These are phyloP conservation scores for Apiotrichum porosum DNA, from an alignment of 1,284 basidiomycete species.

Conservation along the genomic window DNA sequence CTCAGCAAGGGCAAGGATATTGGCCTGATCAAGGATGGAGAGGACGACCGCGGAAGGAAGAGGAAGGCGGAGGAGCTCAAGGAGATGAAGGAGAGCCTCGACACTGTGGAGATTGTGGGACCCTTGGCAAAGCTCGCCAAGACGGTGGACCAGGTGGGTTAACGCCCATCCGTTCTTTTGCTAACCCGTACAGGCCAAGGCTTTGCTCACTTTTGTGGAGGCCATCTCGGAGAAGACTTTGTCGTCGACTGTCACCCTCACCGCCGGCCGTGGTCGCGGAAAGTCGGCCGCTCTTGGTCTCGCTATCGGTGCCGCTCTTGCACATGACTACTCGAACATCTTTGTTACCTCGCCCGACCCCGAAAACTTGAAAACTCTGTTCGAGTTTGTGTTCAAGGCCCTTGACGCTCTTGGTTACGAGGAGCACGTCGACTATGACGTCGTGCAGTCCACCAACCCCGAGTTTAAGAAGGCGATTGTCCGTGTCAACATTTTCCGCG, in stretches of 20 bases:
- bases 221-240: slow-evolving; percentile 88
- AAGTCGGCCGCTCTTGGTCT: slow-evolving; percentile 95
- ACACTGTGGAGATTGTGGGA: slow-evolving; percentile 81
- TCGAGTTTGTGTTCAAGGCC: slow-evolving; percentile 97
- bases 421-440: slow-evolving; percentile 96
- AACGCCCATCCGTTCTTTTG: not conserved
- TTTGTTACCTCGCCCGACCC: slow-evolving; percentile 98
- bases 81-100: slow-evolving; percentile 73
- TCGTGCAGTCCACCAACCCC: slow-evolving; percentile 86
- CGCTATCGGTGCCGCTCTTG: slow-evolving; percentile 86
- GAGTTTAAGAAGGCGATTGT: slow-evolving; percentile 96
- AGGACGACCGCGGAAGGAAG: slow-evolving; percentile 43
- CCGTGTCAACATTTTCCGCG: slow-evolving; percentile 88
- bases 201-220: slow-evolving; percentile 85
- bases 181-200: slow-evolving; percentile 58
- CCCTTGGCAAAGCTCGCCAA: slow-evolving; percentile 87
- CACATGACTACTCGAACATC: slow-evolving; percentile 94
- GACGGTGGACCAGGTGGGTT: slow-evolving; percentile 76
- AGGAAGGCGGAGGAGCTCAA: slow-evolving; percentile 60
- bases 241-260: slow-evolving; percentile 90
- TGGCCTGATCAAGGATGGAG: slow-evolving; percentile 44
- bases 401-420: slow-evolving; percentile 93
- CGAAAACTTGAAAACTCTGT: slow-evolving; percentile 96
- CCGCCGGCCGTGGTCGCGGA: slow-evolving; percentile 89
- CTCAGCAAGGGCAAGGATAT: slow-evolving; percentile 97